phyloP scores from a whole-genome alignment of 2,329 filamentous ascomycete species.

The Neonectria punicea region DNA sequence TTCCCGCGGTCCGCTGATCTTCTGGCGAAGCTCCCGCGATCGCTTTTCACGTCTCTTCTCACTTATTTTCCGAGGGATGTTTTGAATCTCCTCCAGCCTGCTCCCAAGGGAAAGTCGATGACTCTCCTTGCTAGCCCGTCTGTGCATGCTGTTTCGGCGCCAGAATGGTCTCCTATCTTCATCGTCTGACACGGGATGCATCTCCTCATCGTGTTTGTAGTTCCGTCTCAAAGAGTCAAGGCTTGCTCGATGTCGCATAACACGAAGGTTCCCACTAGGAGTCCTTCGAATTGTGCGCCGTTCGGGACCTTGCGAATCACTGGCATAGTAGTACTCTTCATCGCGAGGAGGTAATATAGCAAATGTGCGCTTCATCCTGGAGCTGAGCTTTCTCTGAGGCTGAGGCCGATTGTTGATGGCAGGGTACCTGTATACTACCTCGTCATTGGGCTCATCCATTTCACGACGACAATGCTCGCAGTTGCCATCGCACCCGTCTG shows the following conservation, averaged over 20 bases:
- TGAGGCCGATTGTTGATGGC: constrained; percentile 61
- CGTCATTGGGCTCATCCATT: constrained; percentile 51
- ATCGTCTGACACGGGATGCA: constrained; percentile 47
- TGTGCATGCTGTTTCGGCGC: constrained; percentile 45
- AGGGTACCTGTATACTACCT: constrained; percentile 58
- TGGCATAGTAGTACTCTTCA: constrained; percentile 46
- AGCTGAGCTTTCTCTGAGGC: constrained; percentile 61
- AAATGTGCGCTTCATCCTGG: constrained; percentile 68
- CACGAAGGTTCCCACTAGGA: constrained; percentile 68
- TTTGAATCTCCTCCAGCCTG: constrained; percentile 63
- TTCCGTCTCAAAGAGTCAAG: constrained; percentile 52
- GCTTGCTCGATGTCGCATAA: constrained; percentile 65
- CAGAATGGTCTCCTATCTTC: constrained; percentile 44
- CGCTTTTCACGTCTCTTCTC: constrained; percentile 69
- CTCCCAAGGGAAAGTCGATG: constrained; percentile 56
- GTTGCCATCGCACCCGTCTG: constrained; percentile 44
- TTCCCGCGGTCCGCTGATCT: constrained; percentile 68
- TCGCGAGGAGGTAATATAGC: constrained; percentile 66
- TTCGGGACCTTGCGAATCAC: constrained; percentile 55
- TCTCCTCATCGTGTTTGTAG: constrained; percentile 44
- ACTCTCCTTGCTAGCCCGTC: constrained; percentile 39
- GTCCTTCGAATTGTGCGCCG: constrained; percentile 69
- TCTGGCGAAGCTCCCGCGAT: constrained; percentile 66
- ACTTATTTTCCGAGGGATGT: constrained; percentile 64
- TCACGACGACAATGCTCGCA: constrained; percentile 46